These are phyloP conservation scores for Orbilia ellipsospora DNA, from an alignment of 2,329 filamentous ascomycete genomes.

Conservation along the genomic window DNA sequence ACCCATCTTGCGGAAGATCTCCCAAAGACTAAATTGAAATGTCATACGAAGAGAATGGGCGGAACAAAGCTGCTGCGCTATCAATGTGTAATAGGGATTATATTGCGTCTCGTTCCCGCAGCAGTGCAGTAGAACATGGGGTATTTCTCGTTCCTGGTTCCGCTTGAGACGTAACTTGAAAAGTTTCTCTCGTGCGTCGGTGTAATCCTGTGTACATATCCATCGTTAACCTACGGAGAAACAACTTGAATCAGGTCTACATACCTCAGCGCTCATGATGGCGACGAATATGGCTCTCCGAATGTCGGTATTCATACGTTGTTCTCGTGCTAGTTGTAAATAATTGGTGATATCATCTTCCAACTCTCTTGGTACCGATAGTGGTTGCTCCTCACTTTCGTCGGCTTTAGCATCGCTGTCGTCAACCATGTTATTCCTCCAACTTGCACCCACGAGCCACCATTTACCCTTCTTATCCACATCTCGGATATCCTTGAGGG, in stretches of 20 bases:
- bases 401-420: constrained; percentile 17
- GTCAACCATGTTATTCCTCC: constrained; percentile 66
- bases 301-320: constrained; percentile 87
- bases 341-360: constrained; percentile 71
- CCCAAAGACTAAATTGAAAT: constrained; percentile 89
- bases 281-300: constrained; percentile 92
- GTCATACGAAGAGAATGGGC: constrained; percentile 81
- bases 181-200: constrained; percentile 83
- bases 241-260: not conserved
- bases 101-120: constrained; percentile 83
- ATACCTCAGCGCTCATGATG: constrained; percentile 69
- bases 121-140: constrained; percentile 87
- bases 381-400: constrained; percentile 1
- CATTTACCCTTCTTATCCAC: constrained; percentile 91
- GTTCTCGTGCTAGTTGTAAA: constrained; percentile 77
- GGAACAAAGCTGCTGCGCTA: constrained; percentile 80
- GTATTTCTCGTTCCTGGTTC: constrained; percentile 85
- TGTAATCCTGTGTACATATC: constrained; percentile 74
- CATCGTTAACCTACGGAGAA: not conserved
- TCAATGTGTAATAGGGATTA: constrained; percentile 91
- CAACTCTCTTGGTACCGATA: not conserved
- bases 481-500: constrained; percentile 82
- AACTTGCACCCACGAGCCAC: constrained; percentile 99
- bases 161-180: constrained; percentile 86
- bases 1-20: constrained; percentile 84